Evolutionary conservation across 495 filamentous ascomycete genomes (phyloP), one percentile per base, ranked within the genome.

Genomic region (Lepidopterella palustris): DNA sequence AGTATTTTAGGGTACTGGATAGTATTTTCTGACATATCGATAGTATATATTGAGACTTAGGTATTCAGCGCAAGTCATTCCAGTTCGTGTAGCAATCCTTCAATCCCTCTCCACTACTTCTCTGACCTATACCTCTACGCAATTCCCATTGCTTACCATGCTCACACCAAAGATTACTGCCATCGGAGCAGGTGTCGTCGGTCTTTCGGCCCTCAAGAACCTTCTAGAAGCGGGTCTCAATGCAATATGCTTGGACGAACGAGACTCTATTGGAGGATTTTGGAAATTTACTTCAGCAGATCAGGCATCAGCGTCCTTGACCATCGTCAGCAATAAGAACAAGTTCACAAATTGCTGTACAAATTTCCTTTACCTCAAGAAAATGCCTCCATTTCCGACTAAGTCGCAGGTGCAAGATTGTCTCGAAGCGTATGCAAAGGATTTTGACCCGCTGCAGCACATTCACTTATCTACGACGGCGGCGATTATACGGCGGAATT

Each of bases 181-280:
- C 18, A 47, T 60, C 13, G 58, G 58, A 13, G 52, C 25, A 13
- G 58, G 58, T 0, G 28, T 39, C 1, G 9, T 21, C 18, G 58
- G 58, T 6, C 58, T 60, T 3, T 57, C 29, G 23, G 58, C 58
- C 9, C 52, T 60, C 52, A 60, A 60, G 21, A 56, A 56, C 40
- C 45, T 60, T 40, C 32, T 32, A 15, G 58, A 60, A 56, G 51
- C 42, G 15, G 58, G 52, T 25, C 56, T 60, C 27, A 51, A 56
- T 35, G 58, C 52, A 11, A 56, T 31, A 1, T 24, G 55, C 1
- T 55, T 25, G 35, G 58, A 60, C 13, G 20, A 31, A 18, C 27
- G 58, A 20, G 52, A 25, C 21, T 27, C 21, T 20, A 35, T 60
- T 13, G 58, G 58, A 11, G 58, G 58, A 3, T 24, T 60, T 5